phyloP scores from a whole-genome alignment of 805 yeast genomes.

The Lipomyces yamanashiensis region DNA sequence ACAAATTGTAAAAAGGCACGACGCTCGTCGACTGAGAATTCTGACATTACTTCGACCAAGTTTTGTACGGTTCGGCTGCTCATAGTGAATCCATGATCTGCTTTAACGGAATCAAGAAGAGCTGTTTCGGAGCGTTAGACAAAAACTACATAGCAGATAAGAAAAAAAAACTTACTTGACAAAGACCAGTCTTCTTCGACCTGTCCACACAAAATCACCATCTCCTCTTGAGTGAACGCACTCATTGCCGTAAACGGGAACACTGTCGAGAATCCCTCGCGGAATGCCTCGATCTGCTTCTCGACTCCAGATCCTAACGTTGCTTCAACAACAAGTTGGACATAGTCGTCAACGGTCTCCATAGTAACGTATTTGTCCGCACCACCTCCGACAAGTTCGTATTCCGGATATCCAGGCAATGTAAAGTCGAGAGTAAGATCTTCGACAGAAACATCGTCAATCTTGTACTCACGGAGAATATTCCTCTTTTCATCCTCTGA shows the following conservation, averaged over 20 bases:
- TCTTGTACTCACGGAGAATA: slow-evolving; percentile 21
- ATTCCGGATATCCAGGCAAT: slow-evolving; percentile 74
- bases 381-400: slow-evolving; percentile 66
- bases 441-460: slow-evolving; percentile 52
- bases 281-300: slow-evolving; percentile 69
- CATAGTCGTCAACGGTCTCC: slow-evolving; percentile 61
- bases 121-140: slow-evolving; percentile 50
- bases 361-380: slow-evolving; percentile 53
- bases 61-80: slow-evolving; percentile 67
- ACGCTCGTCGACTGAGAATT: slow-evolving; percentile 59
- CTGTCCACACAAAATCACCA: slow-evolving; percentile 72
- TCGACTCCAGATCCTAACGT: slow-evolving; percentile 67
- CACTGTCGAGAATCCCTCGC: slow-evolving; percentile 78
- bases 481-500: slow-evolving; percentile 17
- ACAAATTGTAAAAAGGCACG: slow-evolving; percentile 81
- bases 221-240: slow-evolving; percentile 75
- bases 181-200: slow-evolving; percentile 82
- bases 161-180: slow-evolving; percentile 29
- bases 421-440: slow-evolving; percentile 67
- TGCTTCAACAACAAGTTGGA: slow-evolving; percentile 60
- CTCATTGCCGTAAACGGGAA: slow-evolving; percentile 76
- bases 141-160: slow-evolving; percentile 38
- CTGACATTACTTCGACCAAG: slow-evolving; percentile 64
- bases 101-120: slow-evolving; percentile 63
- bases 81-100: slow-evolving; percentile 86